Base-by-base conservation (phyloP, 75 land plant genomes). In the Sequoia sempervirens region DNA sequence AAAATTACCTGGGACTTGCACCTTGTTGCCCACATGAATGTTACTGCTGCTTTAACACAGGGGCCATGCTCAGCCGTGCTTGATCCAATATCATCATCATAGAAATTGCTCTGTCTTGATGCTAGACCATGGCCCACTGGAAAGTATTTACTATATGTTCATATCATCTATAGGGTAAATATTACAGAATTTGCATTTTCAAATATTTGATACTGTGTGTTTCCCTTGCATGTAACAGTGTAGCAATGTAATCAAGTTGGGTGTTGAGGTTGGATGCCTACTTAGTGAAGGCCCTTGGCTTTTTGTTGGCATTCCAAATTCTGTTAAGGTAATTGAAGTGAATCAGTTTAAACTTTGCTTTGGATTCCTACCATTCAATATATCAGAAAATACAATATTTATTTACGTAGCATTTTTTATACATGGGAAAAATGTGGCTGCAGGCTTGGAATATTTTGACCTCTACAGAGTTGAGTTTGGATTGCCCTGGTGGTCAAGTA, bases 391-490 rank as follows among this genome's bases (percentile, higher is more conserved):
- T 32, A 7, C 14, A 36, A 34, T 34, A 20, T 10, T 54, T 53
- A 61, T 81, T 28, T 41, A 5, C 20, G 40, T 14, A 81, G 34
- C 54, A 81, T 30, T 52, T 9, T 28, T 50, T n/a, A 41, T 46
- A 54, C 30, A 17, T 14, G 47, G 40, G 68, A 61, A 52, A 54
- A 81, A 1, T 32, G 10, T 32, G 14, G 45, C 18, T 75, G 68
- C 87, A 96, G 99, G 95, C 89, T 26, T 95, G 94, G 94, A 91
- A 96, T 86, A 87, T 88, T 70, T 82, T 87, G 54, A 86, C 94
- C 1, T 17, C 38, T 23, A 76, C 90, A 66, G 96, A 93, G 28
- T 83, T 88, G 66, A 86, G 85, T 34, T 87, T 96, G 72, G 54
- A 54, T 82, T 95, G 95, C 17, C 93, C 93, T 1, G 86, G 74